Evolutionary conservation across 441 rosid genomes (phyloP), one percentile per base, ranked within the genome.

Genomic region (Adansonia madagascariensis): DNA sequence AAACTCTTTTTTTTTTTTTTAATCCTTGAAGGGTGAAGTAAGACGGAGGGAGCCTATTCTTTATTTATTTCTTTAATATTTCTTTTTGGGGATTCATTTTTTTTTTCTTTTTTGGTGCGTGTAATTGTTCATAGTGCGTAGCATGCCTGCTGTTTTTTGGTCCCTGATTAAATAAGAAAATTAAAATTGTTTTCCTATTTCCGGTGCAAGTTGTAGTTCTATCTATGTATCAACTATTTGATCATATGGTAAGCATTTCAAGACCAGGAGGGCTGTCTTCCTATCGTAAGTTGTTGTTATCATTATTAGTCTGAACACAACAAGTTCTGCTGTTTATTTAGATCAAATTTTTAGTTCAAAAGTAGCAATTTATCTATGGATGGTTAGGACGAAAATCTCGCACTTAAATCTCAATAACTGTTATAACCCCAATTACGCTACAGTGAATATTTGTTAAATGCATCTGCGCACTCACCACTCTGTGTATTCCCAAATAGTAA

Each of bases 141-240:
- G 78, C n/a, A 59, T 56, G 80, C 65, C 41, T 35, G 41, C 1
- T 27, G 3, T 46, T 49, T 73, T 52, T 52, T 66, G 20, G 44
- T 61, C 57, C 73, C 24, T 24, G 60, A 47, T 60, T 74, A 76
- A 81, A 82, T 83, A 81, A 83, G 55, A 73, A 55, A 8, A 65
- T 43, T 8, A 18, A 43, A 17, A 31, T 63, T 63, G 8, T 35
- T 63, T 60, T 59, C 35, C 6, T 59, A 10, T 6, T 14, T 2
- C 67, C 9, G 0, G 44, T 44, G 14, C 24, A 66, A 44, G 1
- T 66, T 18, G 35, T 59, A 3, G 12, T 22, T 50, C 53, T 35
- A 35, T 35, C 41, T 35, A 35, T 35, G 41, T 35, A 35, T 35
- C 41, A 35, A 35, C 41, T 35, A 35, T 35, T 35, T 35, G 41